Conservation (phyloP, 257 asterid species). For the Vinca minor region DNA sequence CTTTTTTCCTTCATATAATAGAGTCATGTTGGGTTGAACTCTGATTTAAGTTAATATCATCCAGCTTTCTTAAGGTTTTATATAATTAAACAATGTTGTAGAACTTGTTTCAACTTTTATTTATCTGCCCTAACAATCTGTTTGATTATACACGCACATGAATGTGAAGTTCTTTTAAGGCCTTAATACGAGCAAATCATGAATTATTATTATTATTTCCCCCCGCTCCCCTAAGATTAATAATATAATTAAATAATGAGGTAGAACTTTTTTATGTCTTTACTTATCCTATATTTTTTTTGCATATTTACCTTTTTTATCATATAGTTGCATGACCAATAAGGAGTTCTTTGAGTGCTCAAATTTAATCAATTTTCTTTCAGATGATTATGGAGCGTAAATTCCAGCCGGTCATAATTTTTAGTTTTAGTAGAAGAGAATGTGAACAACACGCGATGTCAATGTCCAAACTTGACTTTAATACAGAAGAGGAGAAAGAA, state of each 20-base stretch:
- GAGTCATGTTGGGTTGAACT: too few species aligned
- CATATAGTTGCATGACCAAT: background rate
- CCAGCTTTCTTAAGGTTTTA: background rate
- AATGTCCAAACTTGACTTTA: constrained; percentile 91
- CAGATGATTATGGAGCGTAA: constrained; percentile 98
- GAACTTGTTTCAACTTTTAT: background rate
- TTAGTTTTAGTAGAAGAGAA: constrained; percentile 97
- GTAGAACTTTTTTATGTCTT: background rate
- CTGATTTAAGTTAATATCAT: background rate
- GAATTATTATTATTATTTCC: background rate
- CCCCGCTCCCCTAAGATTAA: background rate
- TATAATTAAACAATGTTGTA: background rate
- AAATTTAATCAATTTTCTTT: constrained; percentile 19
- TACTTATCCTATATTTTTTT: background rate
- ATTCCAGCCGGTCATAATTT: constrained; percentile 92
- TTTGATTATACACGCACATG: background rate
- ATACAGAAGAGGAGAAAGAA: constrained; percentile 77
- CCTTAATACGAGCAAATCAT: too few species aligned
- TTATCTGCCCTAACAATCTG: background rate
- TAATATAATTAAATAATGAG: background rate
- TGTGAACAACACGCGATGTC: constrained; percentile 99
- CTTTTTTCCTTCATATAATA: background rate
- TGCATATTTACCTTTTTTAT: background rate
- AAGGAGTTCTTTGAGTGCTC: background rate
- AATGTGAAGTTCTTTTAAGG: too few species aligned